Percentiles rank a stretch among this genome's conserved stretches.
phyloP scores from a whole-genome alignment of 225 moss, liverwort and hornwort species.

The Lunularia cruciata region DNA sequence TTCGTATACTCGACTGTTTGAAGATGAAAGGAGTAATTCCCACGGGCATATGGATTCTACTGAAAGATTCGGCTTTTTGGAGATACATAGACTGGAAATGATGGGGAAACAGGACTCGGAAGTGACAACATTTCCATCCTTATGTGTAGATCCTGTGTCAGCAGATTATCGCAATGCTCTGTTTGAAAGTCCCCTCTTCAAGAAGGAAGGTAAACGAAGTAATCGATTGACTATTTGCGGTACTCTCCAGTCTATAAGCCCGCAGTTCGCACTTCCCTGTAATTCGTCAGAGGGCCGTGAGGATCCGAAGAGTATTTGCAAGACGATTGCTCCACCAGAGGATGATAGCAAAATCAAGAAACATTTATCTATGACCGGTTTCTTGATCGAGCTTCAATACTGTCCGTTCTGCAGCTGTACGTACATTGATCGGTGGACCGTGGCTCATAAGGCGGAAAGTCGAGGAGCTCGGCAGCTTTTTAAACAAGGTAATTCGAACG shows the following conservation, averaged over 20 bases:
- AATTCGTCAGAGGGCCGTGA: slow-evolving; percentile 35
- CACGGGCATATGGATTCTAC: slow-evolving; percentile 1
- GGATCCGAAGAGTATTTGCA: neutral
- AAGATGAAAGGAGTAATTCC: slow-evolving; percentile 11
- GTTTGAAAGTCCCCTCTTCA: slow-evolving; percentile 53
- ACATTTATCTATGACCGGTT: slow-evolving; percentile 54
- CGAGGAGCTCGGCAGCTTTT: neutral
- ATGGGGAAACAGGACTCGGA: slow-evolving; percentile 43
- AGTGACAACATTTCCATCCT: slow-evolving; percentile 54
- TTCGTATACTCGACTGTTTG: neutral
- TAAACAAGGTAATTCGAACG: neutral
- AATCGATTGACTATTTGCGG: slow-evolving; percentile 49
- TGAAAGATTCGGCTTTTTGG: slow-evolving; percentile 49
- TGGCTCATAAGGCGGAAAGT: slow-evolving; percentile 1
- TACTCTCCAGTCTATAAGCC: slow-evolving; percentile 56
- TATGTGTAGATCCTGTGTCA: slow-evolving; percentile 59
- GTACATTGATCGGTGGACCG: slow-evolving; percentile 26
- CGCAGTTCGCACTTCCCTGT: slow-evolving; percentile 61
- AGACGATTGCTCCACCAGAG: slow-evolving; percentile 18
- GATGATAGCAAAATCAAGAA: slow-evolving; percentile 18
- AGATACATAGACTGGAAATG: slow-evolving; percentile 59
- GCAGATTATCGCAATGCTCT: slow-evolving; percentile 49
- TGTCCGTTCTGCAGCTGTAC: slow-evolving; percentile 39
- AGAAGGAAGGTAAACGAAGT: slow-evolving; percentile 27
- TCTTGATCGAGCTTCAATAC: slow-evolving; percentile 56